Evolutionary conservation across 2,329 filamentous ascomycete species (phyloP), one percentile per base, ranked within the genome.

Genomic region (Hysterium pulicare): DNA sequence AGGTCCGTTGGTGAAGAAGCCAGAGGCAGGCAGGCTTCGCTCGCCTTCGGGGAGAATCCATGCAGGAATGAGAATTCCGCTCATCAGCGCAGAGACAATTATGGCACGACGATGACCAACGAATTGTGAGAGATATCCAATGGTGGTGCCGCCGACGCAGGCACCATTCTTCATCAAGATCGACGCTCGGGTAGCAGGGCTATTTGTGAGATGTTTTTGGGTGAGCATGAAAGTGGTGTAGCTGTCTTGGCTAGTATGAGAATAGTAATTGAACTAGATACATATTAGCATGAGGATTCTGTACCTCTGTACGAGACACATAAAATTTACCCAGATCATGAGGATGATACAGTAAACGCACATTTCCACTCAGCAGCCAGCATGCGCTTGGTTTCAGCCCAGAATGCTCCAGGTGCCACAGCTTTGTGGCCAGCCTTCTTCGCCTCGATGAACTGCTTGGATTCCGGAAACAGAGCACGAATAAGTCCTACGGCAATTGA

Each of bases 131-230:
- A 82, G 55, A 62, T 90, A 90, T 17, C 87, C 87, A 45, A 87
- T 77, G 47, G 85, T 79, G 32, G 81, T 83, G 20, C 85, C 85
- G 24, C 85, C 86, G 1, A 88, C 79, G 53, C 84, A 86, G 33
- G 86, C 85, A 20, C 87, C 86, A 1, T 78, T 81, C 69, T 90
- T 90, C 82, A 88, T 89, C 45, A 90, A 67, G 52, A 90, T 90
- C n/a, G 80, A 84, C 13, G 85, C 85, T n/a, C 84, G 80, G 6
- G 78, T 84, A 4, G 86, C 83, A 1, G 74, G 75, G 1, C 71
- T 59, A 55, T 87, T 84, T 41, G 74, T 57, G 45, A 90, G 74
- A 49, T 82, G 80, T 67, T 90, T 90, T 54, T 87, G 77, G 4
- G 76, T 76, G 30, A 84, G 73, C 83, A 90, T 85, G 61, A 90